phyloP scores from a whole-genome alignment of 2,329 filamentous ascomycete species.

The Trichoderma atroviride region DNA sequence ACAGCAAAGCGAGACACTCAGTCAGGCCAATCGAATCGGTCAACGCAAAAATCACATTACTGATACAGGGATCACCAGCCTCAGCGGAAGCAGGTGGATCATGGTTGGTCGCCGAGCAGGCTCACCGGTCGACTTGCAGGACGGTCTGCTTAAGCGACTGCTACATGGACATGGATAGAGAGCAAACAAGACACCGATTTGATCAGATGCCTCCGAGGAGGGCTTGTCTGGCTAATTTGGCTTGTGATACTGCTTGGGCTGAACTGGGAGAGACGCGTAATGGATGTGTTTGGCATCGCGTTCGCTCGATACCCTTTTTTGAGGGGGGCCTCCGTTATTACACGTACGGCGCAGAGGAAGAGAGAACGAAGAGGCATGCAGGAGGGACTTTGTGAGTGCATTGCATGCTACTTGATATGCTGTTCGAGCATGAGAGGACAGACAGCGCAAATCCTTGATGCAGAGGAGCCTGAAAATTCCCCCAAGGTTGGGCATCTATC shows the following conservation, averaged over 20 bases:
- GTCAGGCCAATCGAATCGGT: neutral
- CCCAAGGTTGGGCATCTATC: constrained; percentile 16
- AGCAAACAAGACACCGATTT: neutral
- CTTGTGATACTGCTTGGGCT: neutral
- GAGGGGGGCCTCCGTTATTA: neutral
- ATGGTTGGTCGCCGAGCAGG: constrained; percentile 9
- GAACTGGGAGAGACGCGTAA: neutral
- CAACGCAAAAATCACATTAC: neutral
- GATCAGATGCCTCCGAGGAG: neutral
- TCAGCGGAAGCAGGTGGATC: neutral
- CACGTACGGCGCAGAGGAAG: neutral
- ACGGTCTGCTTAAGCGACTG: constrained; percentile 16
- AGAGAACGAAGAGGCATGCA: neutral
- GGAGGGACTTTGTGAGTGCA: neutral
- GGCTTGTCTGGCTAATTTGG: neutral
- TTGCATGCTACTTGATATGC: neutral
- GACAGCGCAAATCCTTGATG: neutral
- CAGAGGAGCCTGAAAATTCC: constrained; percentile 1
- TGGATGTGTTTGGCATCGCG: neutral
- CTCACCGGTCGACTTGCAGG: constrained; percentile 17
- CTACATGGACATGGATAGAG: neutral
- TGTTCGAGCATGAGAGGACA: neutral
- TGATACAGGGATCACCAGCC: constrained; percentile 11
- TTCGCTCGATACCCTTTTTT: neutral
- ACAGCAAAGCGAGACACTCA: constrained; percentile 13